Evolutionary conservation across 495 filamentous ascomycete species (phyloP).

Genomic region (Letharia columbiana): DNA sequence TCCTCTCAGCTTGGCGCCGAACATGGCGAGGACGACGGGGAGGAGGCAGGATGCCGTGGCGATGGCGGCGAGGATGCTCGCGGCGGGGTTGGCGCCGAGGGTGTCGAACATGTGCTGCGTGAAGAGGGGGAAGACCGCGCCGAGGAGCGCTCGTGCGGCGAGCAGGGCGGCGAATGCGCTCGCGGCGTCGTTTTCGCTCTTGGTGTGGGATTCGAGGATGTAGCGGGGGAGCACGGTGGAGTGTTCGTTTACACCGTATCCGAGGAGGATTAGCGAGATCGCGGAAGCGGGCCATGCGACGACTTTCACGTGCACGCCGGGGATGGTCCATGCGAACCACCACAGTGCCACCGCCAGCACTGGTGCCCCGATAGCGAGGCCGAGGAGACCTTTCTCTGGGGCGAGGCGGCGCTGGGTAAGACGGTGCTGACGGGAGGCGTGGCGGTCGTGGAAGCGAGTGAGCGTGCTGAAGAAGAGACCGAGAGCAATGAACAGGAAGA

Average conservation of each 20-base stretch:
- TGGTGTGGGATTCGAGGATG: not conserved
- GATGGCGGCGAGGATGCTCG: not conserved
- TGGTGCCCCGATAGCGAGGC: not conserved
- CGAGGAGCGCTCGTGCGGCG: not conserved
- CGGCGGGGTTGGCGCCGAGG: constrained; percentile 1
- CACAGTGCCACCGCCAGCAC: not conserved
- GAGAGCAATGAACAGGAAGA: constrained; percentile 1
- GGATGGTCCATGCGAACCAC: constrained; percentile 10
- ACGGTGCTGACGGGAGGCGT: not conserved
- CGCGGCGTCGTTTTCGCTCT: not conserved
- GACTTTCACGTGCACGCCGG: not conserved
- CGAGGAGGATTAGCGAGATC: not conserved
- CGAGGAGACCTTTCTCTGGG: not conserved
- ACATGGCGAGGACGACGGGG: not conserved
- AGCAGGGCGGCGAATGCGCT: not conserved
- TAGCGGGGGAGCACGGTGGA: not conserved
- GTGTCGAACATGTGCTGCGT: not conserved
- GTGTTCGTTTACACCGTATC: not conserved
- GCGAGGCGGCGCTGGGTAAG: not conserved
- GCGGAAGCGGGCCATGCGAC: not conserved
- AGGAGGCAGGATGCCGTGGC: not conserved
- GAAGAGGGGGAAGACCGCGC: not conserved
- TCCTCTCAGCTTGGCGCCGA: not conserved
- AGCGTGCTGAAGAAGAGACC: constrained; percentile 5
- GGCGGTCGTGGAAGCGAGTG: not conserved